A percentile compares a stretch with the other conserved stretches of the same genome.
Conservation (phyloP, 176 grass and related monocot genomes). For the Cocos nucifera region DNA sequence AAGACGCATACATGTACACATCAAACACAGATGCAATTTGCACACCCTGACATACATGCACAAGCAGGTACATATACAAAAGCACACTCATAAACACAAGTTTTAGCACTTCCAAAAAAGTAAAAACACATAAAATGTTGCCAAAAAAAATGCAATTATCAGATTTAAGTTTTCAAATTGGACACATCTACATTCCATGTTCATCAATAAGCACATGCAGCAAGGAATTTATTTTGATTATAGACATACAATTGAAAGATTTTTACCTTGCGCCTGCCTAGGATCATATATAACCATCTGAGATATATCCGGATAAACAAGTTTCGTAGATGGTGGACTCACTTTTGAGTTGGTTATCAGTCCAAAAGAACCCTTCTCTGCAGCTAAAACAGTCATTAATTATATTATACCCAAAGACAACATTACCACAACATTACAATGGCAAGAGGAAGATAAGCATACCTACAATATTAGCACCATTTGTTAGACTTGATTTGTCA, state of each 20-base stretch:
- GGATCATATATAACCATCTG: constrained; percentile 93
- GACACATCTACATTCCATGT: neutral
- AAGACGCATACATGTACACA: too few species aligned
- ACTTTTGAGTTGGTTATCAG: constrained; percentile 30
- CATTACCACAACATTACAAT: neutral
- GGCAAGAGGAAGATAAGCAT: constrained; percentile 6
- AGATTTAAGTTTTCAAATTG: too few species aligned
- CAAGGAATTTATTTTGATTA: too few species aligned
- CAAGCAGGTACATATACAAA: too few species aligned
- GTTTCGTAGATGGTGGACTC: constrained; percentile 35
- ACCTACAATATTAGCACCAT: constrained; percentile 38
- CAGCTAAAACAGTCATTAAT: constrained; percentile 21
- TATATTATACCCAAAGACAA: constrained; percentile 15
- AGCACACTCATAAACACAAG: too few species aligned
- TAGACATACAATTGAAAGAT: constrained; percentile 2
- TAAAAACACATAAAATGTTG: too few species aligned
- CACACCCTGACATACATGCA: too few species aligned
- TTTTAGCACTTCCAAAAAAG: too few species aligned
- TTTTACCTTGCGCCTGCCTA: constrained; percentile 76
- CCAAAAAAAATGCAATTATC: too few species aligned
- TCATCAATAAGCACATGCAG: neutral
- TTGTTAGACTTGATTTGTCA: constrained; percentile 41
- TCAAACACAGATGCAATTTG: too few species aligned
- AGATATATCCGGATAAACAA: constrained; percentile 75
- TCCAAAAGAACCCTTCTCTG: constrained; percentile 34